Evolutionary conservation across 164 flowering plant species (phyloP), one percentile per base, ranked within the genome.

Genomic region (Dillenia suffruticosa): DNA sequence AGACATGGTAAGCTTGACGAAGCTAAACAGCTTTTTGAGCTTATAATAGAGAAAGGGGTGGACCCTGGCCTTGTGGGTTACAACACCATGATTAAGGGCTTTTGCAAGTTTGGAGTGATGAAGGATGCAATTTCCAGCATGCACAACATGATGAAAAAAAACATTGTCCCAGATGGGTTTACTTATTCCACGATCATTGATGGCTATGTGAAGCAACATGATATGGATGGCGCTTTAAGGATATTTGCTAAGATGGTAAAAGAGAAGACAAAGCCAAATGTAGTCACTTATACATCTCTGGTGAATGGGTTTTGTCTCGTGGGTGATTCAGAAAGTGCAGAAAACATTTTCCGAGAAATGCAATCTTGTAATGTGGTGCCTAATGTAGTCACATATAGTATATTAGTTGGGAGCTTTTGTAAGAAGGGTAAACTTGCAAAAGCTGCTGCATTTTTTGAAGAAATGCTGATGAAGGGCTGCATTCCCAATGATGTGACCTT

Each of bases 21-120:
- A 61, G 97, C 94, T 9, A 76, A 74, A 57, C 74, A 70, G 24
- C 65, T 86, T 19, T 92, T 92, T 69, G 76, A 70, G 44, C 61
- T 79, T 2, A 62, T 75, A 63, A 62, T 74, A 51, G 74, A 64
- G 14, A 81, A 73, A 50, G 89, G 77, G 51, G 49, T 77, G 44
- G 63, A 81, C 57, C 87, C 77, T 60, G 90, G 74, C 57, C 62
- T 77, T 61, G 86, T 85, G 53, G 84, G 79, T 13, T 86, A 79
- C 70, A 92, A 89, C 70, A 77, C 84, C 61, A 81, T 92, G 88
- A 81, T 92, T 59, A 92, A 89, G 77, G 96, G 92, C 51, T 89
- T 73, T 65, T 84, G 96, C 69, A 87, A 76, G 72, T 75, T 70
- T 73, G 92, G 96, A 49, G 74, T 65, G 87, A 82, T 92, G 85